These are phyloP conservation scores for Ogataea henricii DNA, from an alignment of 805 yeast species.

Conservation along the genomic window DNA sequence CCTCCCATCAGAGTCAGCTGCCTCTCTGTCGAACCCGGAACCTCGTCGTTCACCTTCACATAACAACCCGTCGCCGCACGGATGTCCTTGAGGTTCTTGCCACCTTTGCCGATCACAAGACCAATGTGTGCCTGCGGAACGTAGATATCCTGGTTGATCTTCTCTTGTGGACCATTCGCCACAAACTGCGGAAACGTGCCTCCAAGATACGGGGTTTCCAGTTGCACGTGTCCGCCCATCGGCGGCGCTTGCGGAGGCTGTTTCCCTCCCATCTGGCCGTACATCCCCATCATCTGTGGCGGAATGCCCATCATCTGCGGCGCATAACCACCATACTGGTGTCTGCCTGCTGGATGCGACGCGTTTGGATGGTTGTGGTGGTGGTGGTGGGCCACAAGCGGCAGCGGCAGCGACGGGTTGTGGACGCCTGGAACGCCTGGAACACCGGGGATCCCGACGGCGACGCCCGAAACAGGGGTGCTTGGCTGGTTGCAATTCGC, in stretches of 20 bases:
- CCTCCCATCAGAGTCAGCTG: constrained; percentile 70
- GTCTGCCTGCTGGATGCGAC: constrained; percentile 2
- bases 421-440: not conserved
- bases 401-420: constrained; percentile 2
- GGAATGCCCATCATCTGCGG: constrained; percentile 31
- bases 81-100: constrained; percentile 76
- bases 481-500: constrained; percentile 39
- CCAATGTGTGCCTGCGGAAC: constrained; percentile 83
- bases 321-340: constrained; percentile 16
- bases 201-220: constrained; percentile 1
- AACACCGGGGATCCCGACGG: not conserved
- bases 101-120: constrained; percentile 83
- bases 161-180: constrained; percentile 40
- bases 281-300: constrained; percentile 29
- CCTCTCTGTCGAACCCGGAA: constrained; percentile 59
- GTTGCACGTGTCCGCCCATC: constrained; percentile 5
- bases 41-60: constrained; percentile 65
- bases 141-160: constrained; percentile 65
- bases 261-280: constrained; percentile 23
- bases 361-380: constrained; percentile 1
- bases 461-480: constrained; percentile 28
- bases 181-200: not conserved
- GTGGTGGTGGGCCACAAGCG: not conserved
- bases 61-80: constrained; percentile 74
- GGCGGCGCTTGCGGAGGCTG: constrained; percentile 11